Base-by-base conservation (phyloP, 495 filamentous ascomycete species). In the Rusavskia elegans region DNA sequence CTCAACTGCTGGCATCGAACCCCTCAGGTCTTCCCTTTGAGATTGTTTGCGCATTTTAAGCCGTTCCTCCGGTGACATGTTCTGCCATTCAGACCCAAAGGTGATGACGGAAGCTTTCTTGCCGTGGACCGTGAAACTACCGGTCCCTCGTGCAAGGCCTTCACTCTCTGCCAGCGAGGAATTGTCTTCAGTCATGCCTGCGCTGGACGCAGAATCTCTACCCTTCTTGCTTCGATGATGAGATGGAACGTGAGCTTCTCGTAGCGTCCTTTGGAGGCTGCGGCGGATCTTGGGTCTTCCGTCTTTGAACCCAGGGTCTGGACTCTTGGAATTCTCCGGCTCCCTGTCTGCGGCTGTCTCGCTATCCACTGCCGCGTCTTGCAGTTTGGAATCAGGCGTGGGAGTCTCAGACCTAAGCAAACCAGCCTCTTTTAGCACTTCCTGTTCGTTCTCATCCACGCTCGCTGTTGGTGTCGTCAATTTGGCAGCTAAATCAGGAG, bases 81-180 rank as follows among this genome's bases (percentile, higher is more conserved):
- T 82, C 59, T 92, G 82, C 74, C 93, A 84, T 57, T 96, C 93
- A 37, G 80, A 82, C 8, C 89, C 89, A 64, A 98, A 95, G 27
- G 86, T 94, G 54, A 98, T 82, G 48, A 98, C 84, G 0, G 87
- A 95, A 2, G 92, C 92, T 65, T 98, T 97, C 71, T 98, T 98
- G 51, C 92, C 92, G 61, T 98, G 92, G 5, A 98, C 82, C 5
- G 87, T 94, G 63, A 98, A 97, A 57, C 84, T 93, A 11, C 87
- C 86, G 11, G 82, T 78, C 25, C 83, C 84, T 17, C 92, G 78
- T 14, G 82, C 66, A 9, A 98, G 73, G 10, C 81, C 78, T 63
- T 89, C 87, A 14, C 70, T 57, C 23, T 71, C 21, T 53, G 49
- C 14, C 48, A 57, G 30, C 59, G 64, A 68, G 46, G 56, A 55